Evolutionary conservation across 306 rosid species (phyloP).

Genomic region (Cercis canadensis): DNA sequence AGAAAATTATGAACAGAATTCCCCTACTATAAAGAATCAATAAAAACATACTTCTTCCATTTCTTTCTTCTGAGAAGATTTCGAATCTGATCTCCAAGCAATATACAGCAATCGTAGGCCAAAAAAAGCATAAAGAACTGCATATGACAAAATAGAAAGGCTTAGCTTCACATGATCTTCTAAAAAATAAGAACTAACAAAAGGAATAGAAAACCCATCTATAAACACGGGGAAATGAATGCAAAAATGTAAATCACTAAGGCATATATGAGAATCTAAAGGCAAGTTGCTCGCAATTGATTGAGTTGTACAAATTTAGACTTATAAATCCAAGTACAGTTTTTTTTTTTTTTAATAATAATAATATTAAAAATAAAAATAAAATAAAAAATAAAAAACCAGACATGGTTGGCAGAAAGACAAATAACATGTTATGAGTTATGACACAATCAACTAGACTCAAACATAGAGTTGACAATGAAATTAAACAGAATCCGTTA

Average conservation of each 20-base stretch:
- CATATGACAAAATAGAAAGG: constrained; percentile 31
- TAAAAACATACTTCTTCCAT: constrained; percentile 84
- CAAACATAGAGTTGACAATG: too few relatives aligned
- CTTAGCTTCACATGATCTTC: constrained; percentile 28
- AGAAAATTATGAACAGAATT: constrained; percentile 15
- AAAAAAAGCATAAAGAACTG: constrained; percentile 94
- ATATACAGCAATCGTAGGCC: constrained; percentile 91
- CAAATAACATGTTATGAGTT: not conserved
- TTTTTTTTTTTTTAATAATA: too few relatives aligned
- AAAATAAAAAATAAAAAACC: not conserved
- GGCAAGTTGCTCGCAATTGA: constrained; percentile 5
- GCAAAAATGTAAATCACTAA: constrained; percentile 15
- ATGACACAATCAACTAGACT: not conserved
- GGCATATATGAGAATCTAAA: constrained; percentile 1
- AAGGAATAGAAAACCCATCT: constrained; percentile 7
- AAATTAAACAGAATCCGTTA: too few relatives aligned
- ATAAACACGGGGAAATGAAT: constrained; percentile 15
- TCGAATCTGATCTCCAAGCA: constrained; percentile 98
- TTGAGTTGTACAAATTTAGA: too few relatives aligned
- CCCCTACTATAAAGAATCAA: not conserved
- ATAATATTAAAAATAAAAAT: too few relatives aligned
- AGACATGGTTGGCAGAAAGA: not conserved
- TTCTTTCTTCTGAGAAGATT: constrained; percentile 95
- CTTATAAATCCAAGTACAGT: too few relatives aligned
- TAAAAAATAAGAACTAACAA: constrained; percentile 23